A percentile compares a stretch with the other conserved stretches of the same genome.
Conservation (phyloP, 768 basidiomycete species). For the Lactifluus volemus region DNA sequence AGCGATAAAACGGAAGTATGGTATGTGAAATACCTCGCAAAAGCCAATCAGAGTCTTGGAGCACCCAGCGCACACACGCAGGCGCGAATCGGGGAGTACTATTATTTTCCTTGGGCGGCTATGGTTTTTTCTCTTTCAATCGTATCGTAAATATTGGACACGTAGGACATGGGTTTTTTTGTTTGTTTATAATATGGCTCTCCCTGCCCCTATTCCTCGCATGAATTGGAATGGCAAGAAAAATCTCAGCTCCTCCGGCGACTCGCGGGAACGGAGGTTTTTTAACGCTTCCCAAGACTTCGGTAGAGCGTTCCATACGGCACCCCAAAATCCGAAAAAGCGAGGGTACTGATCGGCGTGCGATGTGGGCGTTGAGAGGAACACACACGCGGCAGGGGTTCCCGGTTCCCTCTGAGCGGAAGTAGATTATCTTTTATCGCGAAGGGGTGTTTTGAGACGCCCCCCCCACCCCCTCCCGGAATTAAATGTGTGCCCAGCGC, state of each 20-base stretch:
- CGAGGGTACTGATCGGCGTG: conserved; percentile 12
- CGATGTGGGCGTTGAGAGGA: conserved; percentile 7
- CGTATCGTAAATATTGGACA: neutral
- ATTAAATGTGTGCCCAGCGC: neutral
- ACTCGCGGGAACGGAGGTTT: conserved; percentile 2
- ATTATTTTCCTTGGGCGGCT: conserved; percentile 8
- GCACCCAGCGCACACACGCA: conserved; percentile 3
- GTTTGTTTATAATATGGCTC: conserved; percentile 3
- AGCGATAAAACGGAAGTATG: conserved; percentile 67
- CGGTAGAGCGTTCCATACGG: conserved; percentile 9
- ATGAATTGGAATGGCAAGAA: conserved; percentile 2
- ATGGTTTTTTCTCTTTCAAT: neutral
- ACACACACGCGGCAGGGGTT: neutral
- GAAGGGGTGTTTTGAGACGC: neutral
- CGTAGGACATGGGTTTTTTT: neutral
- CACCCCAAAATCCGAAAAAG: conserved; percentile 15
- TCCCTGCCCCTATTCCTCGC: neutral
- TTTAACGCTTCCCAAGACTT: conserved; percentile 4
- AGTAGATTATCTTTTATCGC: neutral
- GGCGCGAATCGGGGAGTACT: neutral
- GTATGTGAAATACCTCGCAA: conserved; percentile 33
- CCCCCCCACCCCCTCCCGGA: neutral
- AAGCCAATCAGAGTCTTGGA: conserved; percentile 2
- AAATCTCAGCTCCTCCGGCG: neutral
- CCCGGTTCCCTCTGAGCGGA: neutral